These are phyloP conservation scores for Fusarium sp. DNA, from an alignment of 2,329 filamentous ascomycete genomes.

Conservation along the genomic window DNA sequence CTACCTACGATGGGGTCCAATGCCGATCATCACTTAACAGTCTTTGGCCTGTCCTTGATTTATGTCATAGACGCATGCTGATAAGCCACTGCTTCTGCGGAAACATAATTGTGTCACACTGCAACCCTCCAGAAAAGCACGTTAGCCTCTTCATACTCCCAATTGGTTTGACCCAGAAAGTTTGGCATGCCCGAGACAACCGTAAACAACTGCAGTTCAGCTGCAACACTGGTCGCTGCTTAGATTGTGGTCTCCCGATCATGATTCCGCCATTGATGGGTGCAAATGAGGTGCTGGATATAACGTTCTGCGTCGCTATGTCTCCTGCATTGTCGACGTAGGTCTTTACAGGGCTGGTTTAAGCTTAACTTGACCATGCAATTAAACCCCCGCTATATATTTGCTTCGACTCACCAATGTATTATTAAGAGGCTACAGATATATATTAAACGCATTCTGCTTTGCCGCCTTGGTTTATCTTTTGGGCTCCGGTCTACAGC, in stretches of 20 bases:
- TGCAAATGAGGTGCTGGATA: neutral
- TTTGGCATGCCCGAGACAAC: neutral
- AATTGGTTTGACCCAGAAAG: conserved; percentile 1
- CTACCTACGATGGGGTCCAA: neutral
- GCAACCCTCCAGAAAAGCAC: conserved; percentile 1
- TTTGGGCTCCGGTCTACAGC: too few species aligned
- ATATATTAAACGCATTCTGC: too few species aligned
- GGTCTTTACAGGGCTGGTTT: neutral
- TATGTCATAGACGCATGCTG: conserved; percentile 3
- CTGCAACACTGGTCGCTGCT: neutral
- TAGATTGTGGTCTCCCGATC: neutral
- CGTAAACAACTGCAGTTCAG: neutral
- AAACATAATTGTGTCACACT: neutral
- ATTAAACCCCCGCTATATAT: too few species aligned
- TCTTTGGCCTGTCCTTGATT: conserved; percentile 25
- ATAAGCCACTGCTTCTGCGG: neutral
- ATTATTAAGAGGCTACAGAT: too few species aligned
- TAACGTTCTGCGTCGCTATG: neutral
- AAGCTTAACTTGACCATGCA: too few species aligned
- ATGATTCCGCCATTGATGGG: neutral
- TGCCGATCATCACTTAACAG: conserved; percentile 12
- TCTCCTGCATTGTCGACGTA: neutral
- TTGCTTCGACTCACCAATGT: too few species aligned
- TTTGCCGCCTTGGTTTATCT: too few species aligned
- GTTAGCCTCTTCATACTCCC: neutral